These are phyloP conservation scores for Ustilago trichophora DNA, from an alignment of 1,284 basidiomycete species.

Conservation along the genomic window DNA sequence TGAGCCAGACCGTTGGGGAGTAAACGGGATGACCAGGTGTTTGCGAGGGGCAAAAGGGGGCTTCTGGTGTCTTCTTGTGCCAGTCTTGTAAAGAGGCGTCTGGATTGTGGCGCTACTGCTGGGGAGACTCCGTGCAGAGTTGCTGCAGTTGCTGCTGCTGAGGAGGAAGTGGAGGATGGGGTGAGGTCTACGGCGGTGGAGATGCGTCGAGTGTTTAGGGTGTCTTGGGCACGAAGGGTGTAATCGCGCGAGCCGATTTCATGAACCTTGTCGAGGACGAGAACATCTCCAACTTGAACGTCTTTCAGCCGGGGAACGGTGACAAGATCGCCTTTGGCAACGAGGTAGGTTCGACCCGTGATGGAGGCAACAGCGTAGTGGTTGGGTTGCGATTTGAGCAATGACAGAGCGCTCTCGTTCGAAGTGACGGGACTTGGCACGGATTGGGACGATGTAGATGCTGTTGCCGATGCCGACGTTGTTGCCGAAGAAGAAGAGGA, in stretches of 20 bases:
- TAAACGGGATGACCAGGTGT: conserved; percentile 56
- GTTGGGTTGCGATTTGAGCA: conserved; percentile 74
- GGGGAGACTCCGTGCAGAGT: conserved; percentile 11
- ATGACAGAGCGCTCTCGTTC: conserved; percentile 62
- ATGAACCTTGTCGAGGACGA: conserved; percentile 84
- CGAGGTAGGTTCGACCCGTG: conserved; percentile 84
- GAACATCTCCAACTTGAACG: conserved; percentile 78
- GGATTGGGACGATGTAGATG: background rate
- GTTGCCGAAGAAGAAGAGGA: conserved; percentile 4
- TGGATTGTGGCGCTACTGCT: conserved; percentile 19
- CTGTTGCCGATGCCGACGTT: background rate
- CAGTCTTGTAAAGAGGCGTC: conserved; percentile 31
- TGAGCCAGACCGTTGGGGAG: conserved; percentile 59
- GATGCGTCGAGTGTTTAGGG: conserved; percentile 41
- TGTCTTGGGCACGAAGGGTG: conserved; percentile 75
- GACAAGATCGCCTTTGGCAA: conserved; percentile 87
- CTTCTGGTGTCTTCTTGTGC: background rate
- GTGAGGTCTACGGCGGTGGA: conserved; percentile 30
- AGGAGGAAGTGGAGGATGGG: background rate
- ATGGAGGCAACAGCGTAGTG: conserved; percentile 91
- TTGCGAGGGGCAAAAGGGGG: conserved; percentile 29
- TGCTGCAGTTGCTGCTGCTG: background rate
- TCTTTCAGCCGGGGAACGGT: conserved; percentile 85
- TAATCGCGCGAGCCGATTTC: conserved; percentile 95
- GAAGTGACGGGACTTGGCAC: too few relatives aligned